A percentile compares a stretch with the other conserved stretches of the same genome.
phyloP scores from a whole-genome alignment of 108 stramenopile species.

The Fragilariopsis cylindrus region DNA sequence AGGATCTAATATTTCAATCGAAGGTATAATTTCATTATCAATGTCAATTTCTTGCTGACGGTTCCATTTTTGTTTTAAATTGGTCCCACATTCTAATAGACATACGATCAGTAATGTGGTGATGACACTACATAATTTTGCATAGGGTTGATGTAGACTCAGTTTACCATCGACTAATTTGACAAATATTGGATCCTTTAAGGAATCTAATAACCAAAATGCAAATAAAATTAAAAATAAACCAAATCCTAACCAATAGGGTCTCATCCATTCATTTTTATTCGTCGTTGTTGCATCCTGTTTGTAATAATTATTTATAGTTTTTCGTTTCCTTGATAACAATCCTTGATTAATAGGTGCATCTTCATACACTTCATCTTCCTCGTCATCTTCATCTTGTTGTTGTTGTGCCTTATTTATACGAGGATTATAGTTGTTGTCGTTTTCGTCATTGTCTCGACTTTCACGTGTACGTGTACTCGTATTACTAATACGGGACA shows the following conservation, averaged over 20 bases:
- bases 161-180: constrained; percentile 80
- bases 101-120: constrained; percentile 68
- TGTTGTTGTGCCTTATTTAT: no score
- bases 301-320: constrained; percentile 21
- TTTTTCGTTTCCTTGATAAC: constrained; percentile 24
- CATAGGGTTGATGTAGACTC: constrained; percentile 83
- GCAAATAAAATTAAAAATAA: constrained; percentile 50
- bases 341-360: constrained; percentile 35
- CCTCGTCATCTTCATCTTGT: no score
- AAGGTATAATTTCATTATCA: constrained; percentile 22
- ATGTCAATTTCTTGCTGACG: constrained; percentile 40
- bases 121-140: constrained; percentile 82
- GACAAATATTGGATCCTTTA: constrained; percentile 94
- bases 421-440: no score
- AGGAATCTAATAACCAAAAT: constrained; percentile 90
- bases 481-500: no score
- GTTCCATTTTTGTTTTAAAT: constrained; percentile 19
- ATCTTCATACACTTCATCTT: no score
- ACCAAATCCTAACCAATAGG: constrained; percentile 54
- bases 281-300: not conserved
- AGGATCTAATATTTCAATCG: constrained; percentile 40
- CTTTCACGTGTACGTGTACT: no score
- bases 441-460: no score
- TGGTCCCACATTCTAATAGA: constrained; percentile 62
- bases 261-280: constrained; percentile 42